Evolutionary conservation across 2,329 filamentous ascomycete species (phyloP).

Genomic region (Elsinoe australis): DNA sequence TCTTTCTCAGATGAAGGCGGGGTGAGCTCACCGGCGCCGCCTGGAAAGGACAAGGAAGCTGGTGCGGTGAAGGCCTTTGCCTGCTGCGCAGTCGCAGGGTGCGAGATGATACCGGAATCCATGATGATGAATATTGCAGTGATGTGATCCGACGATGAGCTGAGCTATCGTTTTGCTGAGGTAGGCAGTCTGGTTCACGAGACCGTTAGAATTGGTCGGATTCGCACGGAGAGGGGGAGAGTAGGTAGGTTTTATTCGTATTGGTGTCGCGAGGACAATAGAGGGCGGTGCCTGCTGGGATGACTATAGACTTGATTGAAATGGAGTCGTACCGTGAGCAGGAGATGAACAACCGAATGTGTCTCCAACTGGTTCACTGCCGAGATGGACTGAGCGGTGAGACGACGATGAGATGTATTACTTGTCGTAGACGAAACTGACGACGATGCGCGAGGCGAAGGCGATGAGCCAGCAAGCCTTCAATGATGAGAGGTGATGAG

Average conservation of each 20-base stretch:
- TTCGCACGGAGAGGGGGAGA: conserved; percentile 1
- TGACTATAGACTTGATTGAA: conserved; percentile 18
- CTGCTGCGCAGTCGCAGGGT: conserved; percentile 83
- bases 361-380: conserved; percentile 62
- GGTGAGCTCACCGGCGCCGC: conserved; percentile 72
- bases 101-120: conserved; percentile 73
- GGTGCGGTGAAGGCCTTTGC: conserved; percentile 93
- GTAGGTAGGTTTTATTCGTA: not conserved
- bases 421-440: conserved; percentile 19
- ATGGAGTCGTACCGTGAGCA: conserved; percentile 48
- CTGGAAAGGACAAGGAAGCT: conserved; percentile 85
- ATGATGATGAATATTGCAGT: conserved; percentile 47
- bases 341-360: conserved; percentile 99
- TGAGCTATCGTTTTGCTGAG: conserved; percentile 11
- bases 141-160: conserved; percentile 24
- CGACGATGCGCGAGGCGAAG: conserved; percentile 27
- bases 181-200: conserved; percentile 18
- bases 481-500: conserved; percentile 14
- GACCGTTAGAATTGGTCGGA: conserved; percentile 10
- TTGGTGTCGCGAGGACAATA: conserved; percentile 15
- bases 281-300: conserved; percentile 17
- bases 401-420: conserved; percentile 22
- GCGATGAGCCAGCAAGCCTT: conserved; percentile 38
- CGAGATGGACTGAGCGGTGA: conserved; percentile 17
- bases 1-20: conserved; percentile 69